phyloP scores from a whole-genome alignment of 371 early-diverging fungal genomes.

The Mucor piriformis region DNA sequence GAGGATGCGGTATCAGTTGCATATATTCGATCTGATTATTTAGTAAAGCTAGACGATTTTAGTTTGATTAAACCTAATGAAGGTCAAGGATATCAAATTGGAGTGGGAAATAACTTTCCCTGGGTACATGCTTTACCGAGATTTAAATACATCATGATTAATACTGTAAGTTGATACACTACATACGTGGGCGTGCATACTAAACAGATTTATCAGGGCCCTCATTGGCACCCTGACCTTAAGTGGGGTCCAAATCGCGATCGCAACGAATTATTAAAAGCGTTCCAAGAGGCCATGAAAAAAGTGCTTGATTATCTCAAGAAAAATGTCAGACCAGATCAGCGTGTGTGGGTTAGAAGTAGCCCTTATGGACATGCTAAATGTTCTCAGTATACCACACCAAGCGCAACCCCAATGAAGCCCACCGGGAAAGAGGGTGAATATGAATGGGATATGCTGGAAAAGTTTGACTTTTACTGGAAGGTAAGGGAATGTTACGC shows the following conservation, averaged over 20 bases:
- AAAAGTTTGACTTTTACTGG: slow-evolving; percentile 35
- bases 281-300: slow-evolving; percentile 29
- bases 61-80: slow-evolving; percentile 36
- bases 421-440: slow-evolving; percentile 32
- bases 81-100: slow-evolving; percentile 36
- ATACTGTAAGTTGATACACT: slow-evolving; percentile 30
- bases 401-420: slow-evolving; percentile 7
- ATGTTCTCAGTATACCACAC: slow-evolving; percentile 39
- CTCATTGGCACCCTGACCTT: slow-evolving; percentile 48
- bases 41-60: slow-evolving; percentile 41
- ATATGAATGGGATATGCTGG: slow-evolving; percentile 50
- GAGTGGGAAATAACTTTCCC: slow-evolving; percentile 41
- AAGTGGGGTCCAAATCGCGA: slow-evolving; percentile 36
- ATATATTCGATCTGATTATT: slow-evolving; percentile 41
- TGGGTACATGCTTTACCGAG: slow-evolving; percentile 39
- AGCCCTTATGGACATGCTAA: slow-evolving; percentile 45
- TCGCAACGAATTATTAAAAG: slow-evolving; percentile 34
- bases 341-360: slow-evolving; percentile 41
- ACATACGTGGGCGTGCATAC: not conserved
- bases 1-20: slow-evolving; percentile 32
- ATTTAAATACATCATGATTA: slow-evolving; percentile 42
- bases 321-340: slow-evolving; percentile 25
- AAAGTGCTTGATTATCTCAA: slow-evolving; percentile 32
- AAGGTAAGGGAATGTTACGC: too few relatives aligned
- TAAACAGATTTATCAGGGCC: slow-evolving; percentile 19